Conservation (phyloP, 2,329 filamentous ascomycete genomes). For the Epichloe aotearoae region DNA sequence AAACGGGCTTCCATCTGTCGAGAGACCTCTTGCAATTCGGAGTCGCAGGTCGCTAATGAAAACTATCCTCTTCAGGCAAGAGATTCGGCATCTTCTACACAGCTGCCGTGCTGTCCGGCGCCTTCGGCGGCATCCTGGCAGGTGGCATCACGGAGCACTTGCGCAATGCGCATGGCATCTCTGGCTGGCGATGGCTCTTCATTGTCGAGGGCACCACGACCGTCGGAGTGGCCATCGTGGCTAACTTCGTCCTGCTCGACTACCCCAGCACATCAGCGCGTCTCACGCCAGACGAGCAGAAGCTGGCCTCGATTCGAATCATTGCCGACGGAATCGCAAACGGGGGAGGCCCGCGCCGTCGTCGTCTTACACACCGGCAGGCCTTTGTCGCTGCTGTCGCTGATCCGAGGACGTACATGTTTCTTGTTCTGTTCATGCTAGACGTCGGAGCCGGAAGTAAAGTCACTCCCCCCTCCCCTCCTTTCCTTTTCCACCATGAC, state of each 20-base stretch:
- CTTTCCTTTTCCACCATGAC: too few relatives aligned
- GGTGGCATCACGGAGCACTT: too few relatives aligned
- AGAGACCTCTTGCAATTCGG: background rate
- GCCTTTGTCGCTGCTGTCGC: slow-evolving; percentile 18
- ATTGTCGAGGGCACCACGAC: slow-evolving; percentile 52
- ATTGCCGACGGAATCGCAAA: slow-evolving; percentile 16
- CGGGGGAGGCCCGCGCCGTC: slow-evolving; percentile 12
- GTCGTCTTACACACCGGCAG: slow-evolving; percentile 2
- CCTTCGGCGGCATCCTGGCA: slow-evolving; percentile 43
- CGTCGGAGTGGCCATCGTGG: slow-evolving; percentile 35
- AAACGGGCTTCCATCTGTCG: background rate
- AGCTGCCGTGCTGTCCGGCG: slow-evolving; percentile 45
- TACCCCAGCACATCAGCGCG: slow-evolving; percentile 49
- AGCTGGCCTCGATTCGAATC: slow-evolving; percentile 3
- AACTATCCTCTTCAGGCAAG: slow-evolving; percentile 17
- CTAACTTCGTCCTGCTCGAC: slow-evolving; percentile 52
- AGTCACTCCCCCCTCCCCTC: too few relatives aligned
- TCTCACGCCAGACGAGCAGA: slow-evolving; percentile 33
- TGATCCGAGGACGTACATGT: slow-evolving; percentile 6
- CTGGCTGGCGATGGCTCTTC: slow-evolving; percentile 57
- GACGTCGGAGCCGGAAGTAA: slow-evolving; percentile 25
- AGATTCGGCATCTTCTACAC: slow-evolving; percentile 45
- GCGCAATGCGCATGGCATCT: too few relatives aligned
- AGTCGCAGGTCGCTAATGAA: too few relatives aligned
- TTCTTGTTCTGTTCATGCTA: slow-evolving; percentile 5